Evolutionary conservation across 257 asterid species (phyloP).

Genomic region (Nicotiana noctiflora): DNA sequence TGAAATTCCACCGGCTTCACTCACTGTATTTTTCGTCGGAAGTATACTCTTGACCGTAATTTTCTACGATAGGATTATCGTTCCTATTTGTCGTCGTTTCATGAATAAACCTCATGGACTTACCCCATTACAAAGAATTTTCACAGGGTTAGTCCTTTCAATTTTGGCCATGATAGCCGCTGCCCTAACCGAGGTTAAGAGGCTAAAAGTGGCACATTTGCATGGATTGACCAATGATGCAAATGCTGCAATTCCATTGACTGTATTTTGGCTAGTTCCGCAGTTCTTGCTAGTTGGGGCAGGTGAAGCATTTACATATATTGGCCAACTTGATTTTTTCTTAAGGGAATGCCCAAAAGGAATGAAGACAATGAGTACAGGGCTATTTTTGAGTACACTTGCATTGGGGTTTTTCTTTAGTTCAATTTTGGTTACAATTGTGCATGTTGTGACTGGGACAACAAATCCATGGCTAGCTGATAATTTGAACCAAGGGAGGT

Average conservation of each 20-base stretch:
- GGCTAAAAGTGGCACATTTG: constrained; percentile 27
- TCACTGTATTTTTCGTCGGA: constrained; percentile 65
- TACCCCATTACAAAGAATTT: constrained; percentile 63
- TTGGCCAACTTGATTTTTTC: constrained; percentile 89
- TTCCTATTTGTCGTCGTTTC: constrained; percentile 31
- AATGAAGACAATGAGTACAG: constrained; percentile 87
- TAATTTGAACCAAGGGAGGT: constrained; percentile 59
- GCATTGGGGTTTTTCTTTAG: constrained; percentile 67
- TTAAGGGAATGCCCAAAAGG: constrained; percentile 77
- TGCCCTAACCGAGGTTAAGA: constrained; percentile 42
- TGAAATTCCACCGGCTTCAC: constrained; percentile 62
- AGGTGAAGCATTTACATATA: constrained; percentile 84
- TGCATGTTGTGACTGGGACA: constrained; percentile 46
- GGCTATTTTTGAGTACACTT: constrained; percentile 68
- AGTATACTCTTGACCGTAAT: constrained; percentile 56
- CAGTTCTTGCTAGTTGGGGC: constrained; percentile 68
- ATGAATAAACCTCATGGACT: constrained; percentile 53
- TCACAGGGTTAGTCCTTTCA: constrained; percentile 43
- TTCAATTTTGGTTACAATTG: constrained; percentile 56
- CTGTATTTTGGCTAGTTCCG: constrained; percentile 66
- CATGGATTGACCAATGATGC: constrained; percentile 24
- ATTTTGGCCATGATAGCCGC: constrained; percentile 54
- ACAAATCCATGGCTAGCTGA: constrained; percentile 68
- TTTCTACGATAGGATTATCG: constrained; percentile 41
- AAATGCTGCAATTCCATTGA: constrained; percentile 25